These are phyloP conservation scores for Dalbergia oliveri DNA, from an alignment of 306 rosid species.

Conservation along the genomic window DNA sequence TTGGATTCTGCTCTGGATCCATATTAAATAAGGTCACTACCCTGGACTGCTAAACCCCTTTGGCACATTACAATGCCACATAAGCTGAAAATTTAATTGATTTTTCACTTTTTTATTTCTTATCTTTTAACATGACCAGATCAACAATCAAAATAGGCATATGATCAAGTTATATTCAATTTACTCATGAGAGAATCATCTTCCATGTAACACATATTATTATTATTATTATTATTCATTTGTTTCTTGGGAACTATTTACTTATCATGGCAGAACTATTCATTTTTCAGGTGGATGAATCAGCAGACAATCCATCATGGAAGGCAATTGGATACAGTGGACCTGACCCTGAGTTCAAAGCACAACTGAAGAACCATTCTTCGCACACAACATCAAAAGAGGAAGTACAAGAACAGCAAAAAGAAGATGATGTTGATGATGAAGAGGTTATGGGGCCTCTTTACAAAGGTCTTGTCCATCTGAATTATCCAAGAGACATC, in stretches of 20 bases:
- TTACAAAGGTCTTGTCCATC: constrained; percentile 60
- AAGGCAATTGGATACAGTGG: constrained; percentile 78
- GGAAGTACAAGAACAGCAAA: constrained; percentile 26
- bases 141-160: too few relatives aligned
- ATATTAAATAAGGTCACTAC: not conserved
- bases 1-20: not conserved
- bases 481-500: constrained; percentile 47
- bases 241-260: constrained; percentile 9
- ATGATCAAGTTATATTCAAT: too few relatives aligned
- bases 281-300: constrained; percentile 66
- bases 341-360: constrained; percentile 65
- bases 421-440: not conserved
- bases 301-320: constrained; percentile 70
- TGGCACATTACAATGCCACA: not conserved
- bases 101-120: not conserved
- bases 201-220: not conserved
- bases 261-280: not conserved
- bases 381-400: constrained; percentile 36
- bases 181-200: too few relatives aligned
- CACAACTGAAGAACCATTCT: constrained; percentile 38
- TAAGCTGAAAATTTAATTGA: not conserved
- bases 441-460: constrained; percentile 73
- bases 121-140: too few relatives aligned
- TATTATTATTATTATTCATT: not conserved
- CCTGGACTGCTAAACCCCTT: not conserved